Base-by-base conservation (phyloP, 2,329 filamentous ascomycete genomes). In the Beauveria rudraprayagi region DNA sequence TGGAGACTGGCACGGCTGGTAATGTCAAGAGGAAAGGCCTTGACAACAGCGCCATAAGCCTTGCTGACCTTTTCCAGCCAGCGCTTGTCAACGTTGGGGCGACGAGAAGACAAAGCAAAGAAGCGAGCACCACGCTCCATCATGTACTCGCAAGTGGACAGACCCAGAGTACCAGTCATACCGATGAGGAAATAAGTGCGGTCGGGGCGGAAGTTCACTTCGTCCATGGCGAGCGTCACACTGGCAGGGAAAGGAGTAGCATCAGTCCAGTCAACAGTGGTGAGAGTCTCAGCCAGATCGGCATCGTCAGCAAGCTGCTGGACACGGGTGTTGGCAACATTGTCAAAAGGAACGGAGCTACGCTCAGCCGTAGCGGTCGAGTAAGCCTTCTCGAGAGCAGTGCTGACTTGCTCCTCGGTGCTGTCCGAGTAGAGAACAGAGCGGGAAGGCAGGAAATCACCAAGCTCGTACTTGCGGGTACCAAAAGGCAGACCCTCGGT, bases 101-200 rank as follows among this genome's bases (percentile, higher is more conserved):
- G 48, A 30, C 61, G 61, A 51, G 54, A 59, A n/a, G 56, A 52
- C 11, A 62, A 46, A 9, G 51, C 55, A 26, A 62, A 55, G 56
- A 48, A 62, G 4, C 56, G 48, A 22, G 61, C 61, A 46, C 61
- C 61, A 47, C 55, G 55, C 40, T 57, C 43, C 48, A 62, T 58
- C 61, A 62, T 62, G 48, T 58, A 62, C 50, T 60, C 41, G 50
- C 56, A 59, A 10, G 55, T 57, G 22, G 61, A 62, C 22, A 59
- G 56, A 60, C 61, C 61, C 10, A 62, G 50, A 44, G 50, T 44
- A 19, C 56, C 61, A 24, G 56, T 62, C 61, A 62, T 55, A 37
- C 61, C 61, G 22, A 62, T 54, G 43, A 62, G 61, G 51, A 62
- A 59, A 52, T 62, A 62, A 34, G 61, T 62, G 5, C 55, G 56